Conservation (phyloP, 345 rosid species). For the Gossypium thurberi region DNA sequence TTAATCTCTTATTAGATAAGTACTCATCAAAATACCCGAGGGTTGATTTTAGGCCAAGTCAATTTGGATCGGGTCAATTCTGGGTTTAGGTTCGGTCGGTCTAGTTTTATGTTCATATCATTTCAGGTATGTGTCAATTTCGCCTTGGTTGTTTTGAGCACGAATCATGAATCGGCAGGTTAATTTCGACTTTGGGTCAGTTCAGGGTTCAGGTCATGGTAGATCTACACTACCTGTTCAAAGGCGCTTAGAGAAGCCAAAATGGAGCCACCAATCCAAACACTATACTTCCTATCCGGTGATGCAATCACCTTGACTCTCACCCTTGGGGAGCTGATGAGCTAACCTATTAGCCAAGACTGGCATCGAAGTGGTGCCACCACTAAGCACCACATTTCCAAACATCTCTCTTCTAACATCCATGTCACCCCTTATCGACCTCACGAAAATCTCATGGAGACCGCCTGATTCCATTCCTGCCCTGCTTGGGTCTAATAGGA, state of each 20-base stretch:
- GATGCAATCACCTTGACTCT: constrained; percentile 50
- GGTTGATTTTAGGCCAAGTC: not conserved
- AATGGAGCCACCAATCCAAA: constrained; percentile 55
- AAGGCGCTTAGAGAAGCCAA: constrained; percentile 48
- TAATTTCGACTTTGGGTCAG: no score
- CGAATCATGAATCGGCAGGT: no score
- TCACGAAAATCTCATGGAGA: constrained; percentile 36
- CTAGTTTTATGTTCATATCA: no score
- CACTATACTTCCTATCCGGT: constrained; percentile 47
- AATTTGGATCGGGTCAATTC: no score
- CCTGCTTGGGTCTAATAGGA: constrained; percentile 37
- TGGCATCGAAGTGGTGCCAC: constrained; percentile 44
- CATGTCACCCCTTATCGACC: constrained; percentile 36
- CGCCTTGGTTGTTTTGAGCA: no score
- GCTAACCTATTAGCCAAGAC: constrained; percentile 43
- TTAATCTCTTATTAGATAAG: not conserved
- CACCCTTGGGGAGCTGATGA: constrained; percentile 40
- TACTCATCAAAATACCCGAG: not conserved
- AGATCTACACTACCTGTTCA: constrained; percentile 15
- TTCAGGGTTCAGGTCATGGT: not conserved
- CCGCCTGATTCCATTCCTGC: constrained; percentile 45
- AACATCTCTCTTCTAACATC: constrained; percentile 43
- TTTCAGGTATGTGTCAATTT: no score
- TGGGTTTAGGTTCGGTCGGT: no score
- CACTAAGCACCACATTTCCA: constrained; percentile 47